These are phyloP conservation scores for Aechmea fasciata DNA, from an alignment of 176 grass and related monocot genomes.

Conservation along the genomic window DNA sequence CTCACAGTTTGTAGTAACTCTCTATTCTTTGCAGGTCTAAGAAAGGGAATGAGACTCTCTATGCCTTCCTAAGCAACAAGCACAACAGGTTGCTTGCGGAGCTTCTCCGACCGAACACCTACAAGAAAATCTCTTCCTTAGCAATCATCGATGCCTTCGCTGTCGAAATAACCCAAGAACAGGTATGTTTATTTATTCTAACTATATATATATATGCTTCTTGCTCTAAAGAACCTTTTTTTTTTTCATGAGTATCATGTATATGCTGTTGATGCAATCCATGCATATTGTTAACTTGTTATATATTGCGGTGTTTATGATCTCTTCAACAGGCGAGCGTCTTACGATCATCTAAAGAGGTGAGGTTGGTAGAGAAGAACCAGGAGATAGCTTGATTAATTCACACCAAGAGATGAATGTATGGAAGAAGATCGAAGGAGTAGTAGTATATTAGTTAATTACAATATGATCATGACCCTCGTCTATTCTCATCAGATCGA, in stretches of 20 bases:
- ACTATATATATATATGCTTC: neutral
- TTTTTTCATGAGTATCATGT: neutral
- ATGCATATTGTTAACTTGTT: neutral
- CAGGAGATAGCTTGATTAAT: conserved; percentile 88
- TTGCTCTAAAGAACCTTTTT: neutral
- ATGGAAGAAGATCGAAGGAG: conserved; percentile 10
- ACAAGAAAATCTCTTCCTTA: conserved; percentile 71
- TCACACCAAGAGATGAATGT: conserved; percentile 9
- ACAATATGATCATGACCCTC: neutral
- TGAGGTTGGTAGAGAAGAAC: conserved; percentile 98
- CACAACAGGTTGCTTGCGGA: conserved; percentile 72
- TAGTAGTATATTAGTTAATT: neutral
- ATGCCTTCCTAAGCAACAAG: conserved; percentile 78
- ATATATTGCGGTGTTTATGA: neutral
- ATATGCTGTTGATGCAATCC: neutral
- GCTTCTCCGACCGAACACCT: conserved; percentile 53
- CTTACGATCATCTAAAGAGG: conserved; percentile 60
- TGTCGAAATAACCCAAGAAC: conserved; percentile 60
- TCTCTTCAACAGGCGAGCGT: conserved; percentile 36
- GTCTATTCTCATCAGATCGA: too few species aligned
- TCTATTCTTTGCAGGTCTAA: conserved; percentile 50
- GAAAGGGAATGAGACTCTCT: conserved; percentile 57
- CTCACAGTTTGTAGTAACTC: neutral
- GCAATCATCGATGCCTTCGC: conserved; percentile 96
- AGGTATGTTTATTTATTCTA: conserved; percentile 29